These are phyloP conservation scores for Tolypocladium guangdongense DNA, from an alignment of 2,329 filamentous ascomycete genomes.

Conservation along the genomic window DNA sequence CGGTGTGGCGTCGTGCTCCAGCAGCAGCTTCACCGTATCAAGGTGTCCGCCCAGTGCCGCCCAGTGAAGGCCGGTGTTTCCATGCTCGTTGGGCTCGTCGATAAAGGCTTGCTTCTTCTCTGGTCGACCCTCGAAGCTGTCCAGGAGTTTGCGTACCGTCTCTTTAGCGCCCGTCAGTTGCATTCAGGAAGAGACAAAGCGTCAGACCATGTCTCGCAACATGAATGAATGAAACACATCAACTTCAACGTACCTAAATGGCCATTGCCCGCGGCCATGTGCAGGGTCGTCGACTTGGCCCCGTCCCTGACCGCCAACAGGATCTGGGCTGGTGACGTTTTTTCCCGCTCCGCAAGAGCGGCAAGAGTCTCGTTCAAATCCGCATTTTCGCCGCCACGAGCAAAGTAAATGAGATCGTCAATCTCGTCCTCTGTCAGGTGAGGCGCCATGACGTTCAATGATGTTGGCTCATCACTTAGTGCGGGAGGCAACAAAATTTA, in stretches of 20 bases:
- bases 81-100: conserved; percentile 64
- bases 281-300: conserved; percentile 69
- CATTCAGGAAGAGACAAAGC: neutral
- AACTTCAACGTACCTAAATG: conserved; percentile 51
- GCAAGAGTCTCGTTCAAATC: conserved; percentile 53
- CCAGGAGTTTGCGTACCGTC: conserved; percentile 31
- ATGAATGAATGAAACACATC: neutral
- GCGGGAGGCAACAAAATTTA: conserved; percentile 15
- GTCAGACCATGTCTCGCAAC: neutral
- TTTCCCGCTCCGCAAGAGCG: conserved; percentile 51
- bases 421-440: conserved; percentile 66
- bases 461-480: conserved; percentile 1
- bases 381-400: conserved; percentile 63
- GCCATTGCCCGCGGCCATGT: conserved; percentile 90
- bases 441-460: conserved; percentile 29
- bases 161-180: conserved; percentile 18
- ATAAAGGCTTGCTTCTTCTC: conserved; percentile 42
- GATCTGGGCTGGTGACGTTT: conserved; percentile 48
- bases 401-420: conserved; percentile 84
- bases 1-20: conserved; percentile 67
- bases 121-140: conserved; percentile 28
- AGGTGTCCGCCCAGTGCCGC: conserved; percentile 84
- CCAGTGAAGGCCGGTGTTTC: conserved; percentile 92
- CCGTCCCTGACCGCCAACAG: conserved; percentile 61
- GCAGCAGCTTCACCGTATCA: conserved; percentile 63